Evolutionary conservation across 2,329 filamentous ascomycete species (phyloP).

Genomic region (Neonectria magnoliae): DNA sequence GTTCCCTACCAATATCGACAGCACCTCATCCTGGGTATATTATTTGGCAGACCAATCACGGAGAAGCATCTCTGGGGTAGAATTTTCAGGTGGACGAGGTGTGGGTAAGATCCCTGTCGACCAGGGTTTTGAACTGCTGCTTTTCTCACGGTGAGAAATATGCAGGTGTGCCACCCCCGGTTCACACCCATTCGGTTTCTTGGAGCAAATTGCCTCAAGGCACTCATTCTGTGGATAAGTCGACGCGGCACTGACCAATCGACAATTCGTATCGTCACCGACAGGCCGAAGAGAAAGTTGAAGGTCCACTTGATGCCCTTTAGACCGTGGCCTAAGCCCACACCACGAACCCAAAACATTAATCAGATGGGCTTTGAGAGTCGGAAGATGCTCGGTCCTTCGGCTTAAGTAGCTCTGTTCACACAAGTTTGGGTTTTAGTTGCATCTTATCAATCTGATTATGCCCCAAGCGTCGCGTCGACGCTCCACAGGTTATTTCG

Average conservation of each 20-base stretch:
- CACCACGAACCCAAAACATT: not conserved
- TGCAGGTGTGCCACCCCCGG: not conserved
- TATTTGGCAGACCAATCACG: too few species aligned
- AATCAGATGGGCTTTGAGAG: not conserved
- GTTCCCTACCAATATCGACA: too few species aligned
- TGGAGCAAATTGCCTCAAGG: not conserved
- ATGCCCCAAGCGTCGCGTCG: not conserved
- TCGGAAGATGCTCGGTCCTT: not conserved
- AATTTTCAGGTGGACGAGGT: too few species aligned
- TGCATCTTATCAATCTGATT: slow-evolving; percentile 5
- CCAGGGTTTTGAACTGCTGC: not conserved
- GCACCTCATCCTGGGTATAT: too few species aligned
- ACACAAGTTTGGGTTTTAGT: not conserved
- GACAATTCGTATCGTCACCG: not conserved
- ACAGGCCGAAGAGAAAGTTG: not conserved
- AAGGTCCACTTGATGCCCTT: not conserved
- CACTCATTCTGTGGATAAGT: not conserved
- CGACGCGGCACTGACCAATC: too few species aligned
- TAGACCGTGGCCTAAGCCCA: not conserved
- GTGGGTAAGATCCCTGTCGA: not conserved
- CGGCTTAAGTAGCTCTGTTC: not conserved
- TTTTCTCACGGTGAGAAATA: not conserved
- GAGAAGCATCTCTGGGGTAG: too few species aligned
- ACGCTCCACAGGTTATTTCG: not conserved
- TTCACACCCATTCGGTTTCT: not conserved